Evolutionary conservation across 768 basidiomycete species (phyloP).

Genomic region (Porphyrellus cyaneotinctus): DNA sequence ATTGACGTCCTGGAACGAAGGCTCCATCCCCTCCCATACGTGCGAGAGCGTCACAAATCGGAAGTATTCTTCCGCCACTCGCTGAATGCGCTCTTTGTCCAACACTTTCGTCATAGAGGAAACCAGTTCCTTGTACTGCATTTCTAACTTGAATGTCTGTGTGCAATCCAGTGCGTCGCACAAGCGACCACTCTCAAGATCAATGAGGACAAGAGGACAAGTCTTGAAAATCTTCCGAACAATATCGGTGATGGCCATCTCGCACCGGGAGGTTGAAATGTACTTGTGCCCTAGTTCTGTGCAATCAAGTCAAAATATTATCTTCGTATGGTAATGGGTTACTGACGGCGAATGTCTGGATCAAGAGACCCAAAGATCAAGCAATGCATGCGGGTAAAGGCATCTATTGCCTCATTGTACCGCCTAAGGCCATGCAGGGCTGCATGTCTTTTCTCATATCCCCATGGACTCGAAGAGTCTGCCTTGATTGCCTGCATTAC

Average conservation of each 20-base stretch:
- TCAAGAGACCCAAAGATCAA: background rate
- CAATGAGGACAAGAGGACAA: background rate
- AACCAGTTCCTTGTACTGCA: background rate
- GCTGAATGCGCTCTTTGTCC: background rate
- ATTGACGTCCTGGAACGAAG: background rate
- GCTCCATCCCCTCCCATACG: background rate
- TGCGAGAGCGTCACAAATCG: background rate
- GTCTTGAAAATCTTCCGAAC: background rate
- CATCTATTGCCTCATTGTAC: background rate
- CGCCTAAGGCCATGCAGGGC: background rate
- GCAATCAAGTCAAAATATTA: background rate
- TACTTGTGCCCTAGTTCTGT: background rate
- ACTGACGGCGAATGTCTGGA: background rate
- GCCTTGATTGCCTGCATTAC: background rate
- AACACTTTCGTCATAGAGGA: background rate
- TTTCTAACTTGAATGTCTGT: background rate
- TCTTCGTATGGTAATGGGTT: background rate
- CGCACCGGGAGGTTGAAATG: background rate
- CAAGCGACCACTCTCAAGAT: background rate
- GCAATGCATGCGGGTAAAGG: background rate
- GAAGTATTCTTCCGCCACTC: background rate
- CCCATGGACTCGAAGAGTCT: background rate
- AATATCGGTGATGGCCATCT: background rate
- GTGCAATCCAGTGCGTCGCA: background rate
- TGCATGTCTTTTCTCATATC: slow-evolving; percentile 1